A percentile compares a stretch with the other conserved stretches of the same genome.
These are phyloP conservation scores for Omphalea diandra DNA, from an alignment of 441 rosid genomes.

Conservation along the genomic window DNA sequence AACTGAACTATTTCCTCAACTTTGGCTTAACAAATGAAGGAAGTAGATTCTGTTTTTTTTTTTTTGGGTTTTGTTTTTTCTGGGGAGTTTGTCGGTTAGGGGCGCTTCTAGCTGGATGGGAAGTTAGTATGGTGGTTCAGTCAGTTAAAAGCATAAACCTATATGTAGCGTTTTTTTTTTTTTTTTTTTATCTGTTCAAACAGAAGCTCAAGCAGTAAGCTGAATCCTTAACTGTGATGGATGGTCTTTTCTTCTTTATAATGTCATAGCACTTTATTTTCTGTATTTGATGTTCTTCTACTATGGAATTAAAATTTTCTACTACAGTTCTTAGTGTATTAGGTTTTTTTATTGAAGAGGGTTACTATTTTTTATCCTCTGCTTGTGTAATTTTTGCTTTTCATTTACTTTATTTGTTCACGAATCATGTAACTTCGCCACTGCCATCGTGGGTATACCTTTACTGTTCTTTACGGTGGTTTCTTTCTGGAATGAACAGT, in stretches of 20 bases:
- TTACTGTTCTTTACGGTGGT: conserved; percentile 3
- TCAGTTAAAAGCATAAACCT: conserved; percentile 20
- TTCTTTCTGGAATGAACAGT: conserved; percentile 9
- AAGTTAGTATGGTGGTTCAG: conserved; percentile 10
- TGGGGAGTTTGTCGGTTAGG: not conserved
- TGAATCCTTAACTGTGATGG: conserved; percentile 22
- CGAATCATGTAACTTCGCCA: not conserved
- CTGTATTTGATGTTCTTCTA: not conserved
- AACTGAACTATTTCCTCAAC: conserved; percentile 1
- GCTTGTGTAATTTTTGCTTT: not conserved
- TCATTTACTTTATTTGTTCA: not conserved
- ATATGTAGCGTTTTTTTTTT: conserved; percentile 15
- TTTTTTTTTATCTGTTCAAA: conserved; percentile 13
- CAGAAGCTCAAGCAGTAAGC: conserved; percentile 24
- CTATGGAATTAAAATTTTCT: not conserved
- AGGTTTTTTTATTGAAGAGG: not conserved
- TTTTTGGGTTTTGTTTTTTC: too few species aligned
- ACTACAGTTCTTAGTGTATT: not conserved
- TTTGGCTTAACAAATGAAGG: conserved; percentile 22
- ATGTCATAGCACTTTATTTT: conserved; percentile 12
- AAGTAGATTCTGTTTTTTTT: conserved; percentile 27
- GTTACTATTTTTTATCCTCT: not conserved
- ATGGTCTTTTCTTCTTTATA: conserved; percentile 19
- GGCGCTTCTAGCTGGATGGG: not conserved
- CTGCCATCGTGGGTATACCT: not conserved